Evolutionary conservation across 257 asterid genomes (phyloP).

Genomic region (Nicotiana sylvestris): DNA sequence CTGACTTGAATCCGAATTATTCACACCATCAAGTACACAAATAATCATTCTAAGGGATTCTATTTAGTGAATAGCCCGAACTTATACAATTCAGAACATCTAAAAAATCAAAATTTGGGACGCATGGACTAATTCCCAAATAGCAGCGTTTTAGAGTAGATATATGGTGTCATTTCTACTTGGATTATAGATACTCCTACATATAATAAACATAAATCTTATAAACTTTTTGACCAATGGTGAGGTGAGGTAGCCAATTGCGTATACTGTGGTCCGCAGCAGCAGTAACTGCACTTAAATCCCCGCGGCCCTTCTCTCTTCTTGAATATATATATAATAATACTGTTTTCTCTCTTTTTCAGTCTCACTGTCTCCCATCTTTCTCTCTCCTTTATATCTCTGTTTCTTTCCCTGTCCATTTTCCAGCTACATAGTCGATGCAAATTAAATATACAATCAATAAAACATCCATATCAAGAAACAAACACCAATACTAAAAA

Average conservation of each 20-base stretch:
- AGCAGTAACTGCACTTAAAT: not conserved
- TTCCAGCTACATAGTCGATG: not conserved
- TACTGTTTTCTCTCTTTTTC: not conserved
- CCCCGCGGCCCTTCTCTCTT: not conserved
- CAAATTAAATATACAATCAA: not conserved
- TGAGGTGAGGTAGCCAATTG: not conserved
- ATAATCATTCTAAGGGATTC: no score
- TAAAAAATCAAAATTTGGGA: no score
- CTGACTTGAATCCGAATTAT: no score
- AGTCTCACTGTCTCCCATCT: not conserved
- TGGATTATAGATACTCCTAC: no score
- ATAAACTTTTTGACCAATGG: not conserved
- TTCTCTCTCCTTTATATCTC: not conserved
- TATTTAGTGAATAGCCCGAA: no score
- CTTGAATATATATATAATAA: not conserved
- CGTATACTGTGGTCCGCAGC: not conserved
- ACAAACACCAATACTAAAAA: not conserved
- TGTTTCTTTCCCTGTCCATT: not conserved
- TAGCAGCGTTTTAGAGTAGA: no score
- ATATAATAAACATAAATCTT: no score
- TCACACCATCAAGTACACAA: no score
- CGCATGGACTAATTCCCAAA: no score
- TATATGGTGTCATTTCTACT: no score
- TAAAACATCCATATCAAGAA: not conserved
- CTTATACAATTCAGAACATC: no score